These are phyloP conservation scores for Exophiala sp. DNA, from an alignment of 2,329 filamentous ascomycete genomes.

Conservation along the genomic window DNA sequence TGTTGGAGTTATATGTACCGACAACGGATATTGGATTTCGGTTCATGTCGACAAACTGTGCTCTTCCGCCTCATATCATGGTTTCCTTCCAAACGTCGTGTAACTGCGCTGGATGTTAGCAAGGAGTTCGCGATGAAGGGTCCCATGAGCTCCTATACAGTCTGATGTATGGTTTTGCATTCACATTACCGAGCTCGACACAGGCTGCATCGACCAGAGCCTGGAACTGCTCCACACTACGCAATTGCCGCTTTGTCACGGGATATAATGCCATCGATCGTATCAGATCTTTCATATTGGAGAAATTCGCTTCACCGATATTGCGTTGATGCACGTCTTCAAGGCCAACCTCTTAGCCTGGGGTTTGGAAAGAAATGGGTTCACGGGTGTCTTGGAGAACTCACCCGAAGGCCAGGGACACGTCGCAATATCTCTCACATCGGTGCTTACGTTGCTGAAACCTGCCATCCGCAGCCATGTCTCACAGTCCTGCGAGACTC, in stretches of 20 bases:
- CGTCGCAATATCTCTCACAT: constrained; percentile 18
- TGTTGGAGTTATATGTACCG: too few species aligned
- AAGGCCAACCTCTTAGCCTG: background rate
- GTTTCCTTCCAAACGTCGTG: constrained; percentile 2
- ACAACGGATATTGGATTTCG: background rate
- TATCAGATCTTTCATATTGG: constrained; percentile 17
- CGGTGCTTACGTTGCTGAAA: constrained; percentile 15
- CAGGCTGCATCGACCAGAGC: constrained; percentile 7
- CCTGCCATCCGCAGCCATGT: constrained; percentile 17
- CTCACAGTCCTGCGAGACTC: constrained; percentile 13
- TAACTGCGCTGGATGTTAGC: background rate
- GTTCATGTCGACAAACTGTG: background rate
- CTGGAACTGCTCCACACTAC: constrained; percentile 8
- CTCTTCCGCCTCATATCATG: background rate
- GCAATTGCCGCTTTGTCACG: constrained; percentile 5
- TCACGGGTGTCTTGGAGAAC: background rate
- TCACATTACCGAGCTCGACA: constrained; percentile 12
- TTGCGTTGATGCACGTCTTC: constrained; percentile 11
- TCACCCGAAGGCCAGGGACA: constrained; percentile 17
- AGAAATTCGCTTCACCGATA: constrained; percentile 18
- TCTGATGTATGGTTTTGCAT: constrained; percentile 17
- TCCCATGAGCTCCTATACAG: constrained; percentile 5
- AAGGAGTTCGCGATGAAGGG: background rate
- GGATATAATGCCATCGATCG: constrained; percentile 12
- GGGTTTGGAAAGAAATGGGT: background rate